Percentiles rank a stretch among this genome's conserved stretches.
Evolutionary conservation across 2,329 filamentous ascomycete species (phyloP).

Genomic region (Sclerotinia glacialis): DNA sequence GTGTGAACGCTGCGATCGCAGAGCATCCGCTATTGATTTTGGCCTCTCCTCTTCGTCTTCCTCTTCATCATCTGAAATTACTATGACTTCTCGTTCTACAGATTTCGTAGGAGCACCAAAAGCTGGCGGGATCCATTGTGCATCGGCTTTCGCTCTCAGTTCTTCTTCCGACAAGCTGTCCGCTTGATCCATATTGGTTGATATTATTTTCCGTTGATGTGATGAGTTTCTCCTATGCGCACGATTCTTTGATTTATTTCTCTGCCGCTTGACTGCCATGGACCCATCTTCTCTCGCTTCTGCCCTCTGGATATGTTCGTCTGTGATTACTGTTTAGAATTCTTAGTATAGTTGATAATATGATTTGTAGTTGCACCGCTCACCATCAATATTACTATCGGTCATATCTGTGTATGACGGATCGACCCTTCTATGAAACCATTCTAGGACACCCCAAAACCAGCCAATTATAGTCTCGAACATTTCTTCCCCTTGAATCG

Average conservation of each 20-base stretch:
- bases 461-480: conserved; percentile 13
- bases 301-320: conserved; percentile 25
- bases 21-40: conserved; percentile 11
- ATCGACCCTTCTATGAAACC: conserved; percentile 5
- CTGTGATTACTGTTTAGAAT: conserved; percentile 24
- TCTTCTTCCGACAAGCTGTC: conserved; percentile 27
- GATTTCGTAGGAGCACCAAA: conserved; percentile 20
- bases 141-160: conserved; percentile 23
- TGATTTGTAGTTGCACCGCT: neutral
- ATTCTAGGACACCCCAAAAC: neutral
- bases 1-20: neutral
- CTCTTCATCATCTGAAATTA: conserved; percentile 18
- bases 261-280: conserved; percentile 29
- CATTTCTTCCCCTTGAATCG: conserved; percentile 15
- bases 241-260: conserved; percentile 13
- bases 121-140: conserved; percentile 31
- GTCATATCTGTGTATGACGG: conserved; percentile 23
- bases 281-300: conserved; percentile 26
- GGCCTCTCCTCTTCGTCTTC: neutral
- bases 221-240: neutral
- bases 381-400: conserved; percentile 21
- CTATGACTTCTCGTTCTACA: neutral
- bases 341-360: conserved; percentile 9
- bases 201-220: neutral
- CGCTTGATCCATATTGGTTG: conserved; percentile 20